phyloP scores from a whole-genome alignment of 2,329 filamentous ascomycete species.

The Botrytis squamosa region DNA sequence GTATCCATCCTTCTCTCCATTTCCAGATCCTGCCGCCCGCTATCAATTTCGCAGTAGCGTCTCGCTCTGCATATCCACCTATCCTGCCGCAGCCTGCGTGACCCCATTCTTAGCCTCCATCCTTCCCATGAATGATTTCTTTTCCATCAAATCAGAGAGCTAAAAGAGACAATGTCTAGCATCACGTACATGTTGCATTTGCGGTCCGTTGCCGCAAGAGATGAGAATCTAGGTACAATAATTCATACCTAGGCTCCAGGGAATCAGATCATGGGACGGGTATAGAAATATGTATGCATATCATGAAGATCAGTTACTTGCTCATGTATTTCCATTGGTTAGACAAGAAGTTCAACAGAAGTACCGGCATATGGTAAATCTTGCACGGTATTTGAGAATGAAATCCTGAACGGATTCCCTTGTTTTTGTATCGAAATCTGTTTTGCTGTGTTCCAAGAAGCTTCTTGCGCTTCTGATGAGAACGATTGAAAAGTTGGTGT shows the following conservation, averaged over 20 bases:
- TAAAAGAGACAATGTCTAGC: background rate
- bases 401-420: background rate
- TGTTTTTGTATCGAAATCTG: background rate
- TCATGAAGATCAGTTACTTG: background rate
- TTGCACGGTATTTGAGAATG: background rate
- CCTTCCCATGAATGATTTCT: background rate
- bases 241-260: background rate
- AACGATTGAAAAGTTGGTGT: background rate
- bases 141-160: background rate
- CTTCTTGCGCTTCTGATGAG: background rate
- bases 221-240: background rate
- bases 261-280: background rate
- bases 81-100: background rate
- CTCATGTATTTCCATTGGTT: background rate
- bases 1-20: background rate
- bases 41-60: conserved; percentile 19
- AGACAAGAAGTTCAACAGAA: background rate
- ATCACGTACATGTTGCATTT: conserved; percentile 9
- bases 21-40: conserved; percentile 16
- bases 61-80: background rate
- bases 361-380: background rate
- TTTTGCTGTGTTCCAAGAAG: background rate
- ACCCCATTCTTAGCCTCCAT: background rate
- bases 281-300: background rate
- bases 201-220: background rate